Percentiles rank a stretch among this genome's conserved stretches.
These are phyloP conservation scores for Leccinum longicurvipes DNA, from an alignment of 768 basidiomycete species.

Conservation along the genomic window DNA sequence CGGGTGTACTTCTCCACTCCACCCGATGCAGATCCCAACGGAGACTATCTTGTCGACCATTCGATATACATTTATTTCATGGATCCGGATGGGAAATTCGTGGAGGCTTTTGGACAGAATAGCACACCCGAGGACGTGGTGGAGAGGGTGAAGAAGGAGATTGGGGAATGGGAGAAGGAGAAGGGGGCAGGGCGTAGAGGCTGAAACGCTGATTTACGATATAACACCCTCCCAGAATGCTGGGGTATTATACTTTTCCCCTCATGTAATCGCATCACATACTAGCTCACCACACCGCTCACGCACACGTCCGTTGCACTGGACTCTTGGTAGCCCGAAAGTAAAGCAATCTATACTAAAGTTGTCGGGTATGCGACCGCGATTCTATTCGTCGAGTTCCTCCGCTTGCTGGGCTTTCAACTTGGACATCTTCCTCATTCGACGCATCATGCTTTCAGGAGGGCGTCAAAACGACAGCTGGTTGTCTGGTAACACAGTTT, in stretches of 20 bases:
- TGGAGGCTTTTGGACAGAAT: constrained; percentile 93
- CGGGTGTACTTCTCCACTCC: constrained; percentile 98
- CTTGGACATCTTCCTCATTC: constrained; percentile 83
- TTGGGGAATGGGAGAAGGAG: constrained; percentile 39
- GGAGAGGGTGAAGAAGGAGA: constrained; percentile 54
- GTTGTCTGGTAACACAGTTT: background rate
- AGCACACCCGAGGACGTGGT: constrained; percentile 67
- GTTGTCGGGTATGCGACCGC: constrained; percentile 12
- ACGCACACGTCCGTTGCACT: constrained; percentile 1
- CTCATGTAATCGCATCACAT: constrained; percentile 11
- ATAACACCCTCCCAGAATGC: background rate
- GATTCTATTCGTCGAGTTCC: constrained; percentile 33
- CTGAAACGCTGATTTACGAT: constrained; percentile 28
- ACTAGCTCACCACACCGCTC: constrained; percentile 18
- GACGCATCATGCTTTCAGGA: constrained; percentile 66
- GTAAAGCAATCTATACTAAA: constrained; percentile 12
- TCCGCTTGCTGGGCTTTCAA: constrained; percentile 52
- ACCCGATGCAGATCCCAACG: constrained; percentile 77
- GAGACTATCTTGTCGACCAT: constrained; percentile 97
- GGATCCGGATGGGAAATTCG: constrained; percentile 92
- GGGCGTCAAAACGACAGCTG: background rate
- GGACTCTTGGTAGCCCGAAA: background rate
- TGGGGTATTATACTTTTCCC: constrained; percentile 4
- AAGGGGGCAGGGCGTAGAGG: constrained; percentile 25
- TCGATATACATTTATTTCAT: constrained; percentile 98